Conservation (phyloP, 1,284 basidiomycete genomes). For the Ganoderma boninense region DNA sequence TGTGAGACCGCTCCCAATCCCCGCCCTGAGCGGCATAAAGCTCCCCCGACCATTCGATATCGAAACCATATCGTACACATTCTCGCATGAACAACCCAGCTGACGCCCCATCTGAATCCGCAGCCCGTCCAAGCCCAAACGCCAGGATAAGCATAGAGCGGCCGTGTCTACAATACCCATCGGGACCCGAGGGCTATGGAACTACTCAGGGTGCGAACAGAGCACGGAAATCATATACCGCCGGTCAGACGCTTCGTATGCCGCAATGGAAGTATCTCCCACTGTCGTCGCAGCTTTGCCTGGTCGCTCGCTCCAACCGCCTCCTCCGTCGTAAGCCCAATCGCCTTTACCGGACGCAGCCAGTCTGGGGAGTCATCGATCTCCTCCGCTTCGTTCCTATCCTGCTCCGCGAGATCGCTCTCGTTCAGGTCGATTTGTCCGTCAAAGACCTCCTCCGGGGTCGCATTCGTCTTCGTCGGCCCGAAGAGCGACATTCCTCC, state of each 20-base stretch:
- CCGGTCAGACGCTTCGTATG: constrained; percentile 37
- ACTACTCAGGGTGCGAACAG: background rate
- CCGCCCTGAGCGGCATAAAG: background rate
- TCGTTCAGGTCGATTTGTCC: constrained; percentile 76
- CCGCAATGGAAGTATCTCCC: constrained; percentile 50
- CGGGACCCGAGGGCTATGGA: background rate
- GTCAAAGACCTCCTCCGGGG: constrained; percentile 68
- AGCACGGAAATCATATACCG: constrained; percentile 5
- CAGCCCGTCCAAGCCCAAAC: background rate
- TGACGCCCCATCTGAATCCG: background rate
- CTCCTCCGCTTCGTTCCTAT: constrained; percentile 78
- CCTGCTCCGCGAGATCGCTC: constrained; percentile 79
- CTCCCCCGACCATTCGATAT: background rate
- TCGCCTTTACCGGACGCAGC: constrained; percentile 50
- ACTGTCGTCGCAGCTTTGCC: constrained; percentile 46
- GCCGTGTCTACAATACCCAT: background rate
- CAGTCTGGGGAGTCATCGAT: constrained; percentile 73
- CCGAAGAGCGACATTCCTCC: constrained; percentile 59
- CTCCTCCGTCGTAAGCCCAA: constrained; percentile 46
- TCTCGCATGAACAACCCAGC: background rate
- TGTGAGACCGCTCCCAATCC: background rate
- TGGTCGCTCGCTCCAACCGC: constrained; percentile 37
- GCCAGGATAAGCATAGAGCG: background rate
- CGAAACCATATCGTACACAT: constrained; percentile 1
- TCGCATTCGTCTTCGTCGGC: constrained; percentile 50